A percentile compares a stretch with the other conserved stretches of the same genome.
Conservation (phyloP, 352 stramenopile genomes). For the Pythium utonaiense region DNA sequence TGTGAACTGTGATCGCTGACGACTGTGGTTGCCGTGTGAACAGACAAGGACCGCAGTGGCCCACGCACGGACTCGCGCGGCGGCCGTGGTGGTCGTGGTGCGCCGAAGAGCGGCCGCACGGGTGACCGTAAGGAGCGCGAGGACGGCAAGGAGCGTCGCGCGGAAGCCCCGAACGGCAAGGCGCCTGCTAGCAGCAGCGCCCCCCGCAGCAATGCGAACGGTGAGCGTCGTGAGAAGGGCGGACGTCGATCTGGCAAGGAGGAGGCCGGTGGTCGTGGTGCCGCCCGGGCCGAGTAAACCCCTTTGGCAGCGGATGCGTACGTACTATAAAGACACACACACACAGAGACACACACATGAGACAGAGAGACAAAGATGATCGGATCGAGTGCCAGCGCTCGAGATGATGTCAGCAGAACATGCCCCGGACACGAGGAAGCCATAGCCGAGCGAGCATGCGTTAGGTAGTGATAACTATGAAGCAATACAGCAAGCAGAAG, state of each 20-base stretch:
- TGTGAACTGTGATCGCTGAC: background rate
- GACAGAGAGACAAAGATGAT: constrained; percentile 25
- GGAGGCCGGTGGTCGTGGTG: constrained; percentile 39
- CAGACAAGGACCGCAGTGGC: constrained; percentile 45
- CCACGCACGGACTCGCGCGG: constrained; percentile 54
- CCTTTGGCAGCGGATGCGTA: constrained; percentile 10
- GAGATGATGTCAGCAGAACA: constrained; percentile 1
- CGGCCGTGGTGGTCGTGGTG: constrained; percentile 42
- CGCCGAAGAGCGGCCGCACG: constrained; percentile 37
- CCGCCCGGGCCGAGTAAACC: constrained; percentile 48
- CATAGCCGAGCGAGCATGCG: constrained; percentile 1
- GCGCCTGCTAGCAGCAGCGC: constrained; percentile 26
- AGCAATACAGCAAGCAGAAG: constrained; percentile 17
- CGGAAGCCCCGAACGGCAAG: constrained; percentile 24
- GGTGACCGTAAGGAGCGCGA: constrained; percentile 69
- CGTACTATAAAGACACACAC: constrained; percentile 26
- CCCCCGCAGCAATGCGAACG: constrained; percentile 24
- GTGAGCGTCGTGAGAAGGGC: constrained; percentile 57
- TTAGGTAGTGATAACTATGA: constrained; percentile 24
- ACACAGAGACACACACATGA: constrained; percentile 14
- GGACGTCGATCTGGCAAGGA: constrained; percentile 64
- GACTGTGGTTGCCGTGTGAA: background rate
- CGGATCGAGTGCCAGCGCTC: background rate
- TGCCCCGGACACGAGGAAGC: background rate
- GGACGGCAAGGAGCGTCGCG: constrained; percentile 43